These are phyloP conservation scores for Suillus sp. DNA, from an alignment of 768 basidiomycete species.

Conservation along the genomic window DNA sequence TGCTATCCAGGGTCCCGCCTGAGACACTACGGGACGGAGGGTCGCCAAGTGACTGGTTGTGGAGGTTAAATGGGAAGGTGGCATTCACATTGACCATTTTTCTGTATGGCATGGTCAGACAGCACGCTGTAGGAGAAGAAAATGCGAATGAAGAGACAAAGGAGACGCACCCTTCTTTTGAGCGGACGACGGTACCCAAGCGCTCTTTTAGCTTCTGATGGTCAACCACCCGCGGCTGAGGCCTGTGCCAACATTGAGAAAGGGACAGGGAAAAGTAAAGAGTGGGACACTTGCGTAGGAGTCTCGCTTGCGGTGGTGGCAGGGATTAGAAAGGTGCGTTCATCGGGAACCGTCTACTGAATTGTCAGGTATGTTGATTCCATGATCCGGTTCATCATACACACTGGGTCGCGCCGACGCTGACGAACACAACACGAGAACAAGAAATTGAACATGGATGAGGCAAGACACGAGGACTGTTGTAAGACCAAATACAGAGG, in stretches of 20 bases:
- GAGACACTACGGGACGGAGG: slow-evolving; percentile 38
- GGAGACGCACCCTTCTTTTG: slow-evolving; percentile 57
- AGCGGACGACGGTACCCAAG: slow-evolving; percentile 56
- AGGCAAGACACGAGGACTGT: slow-evolving; percentile 6
- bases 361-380: neutral
- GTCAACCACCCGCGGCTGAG: slow-evolving; percentile 42
- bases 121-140: neutral
- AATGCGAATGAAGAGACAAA: slow-evolving; percentile 4
- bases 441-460: slow-evolving; percentile 31
- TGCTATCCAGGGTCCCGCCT: slow-evolving; percentile 27
- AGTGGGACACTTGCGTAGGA: slow-evolving; percentile 25
- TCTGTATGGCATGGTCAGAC: slow-evolving; percentile 34
- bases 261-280: neutral
- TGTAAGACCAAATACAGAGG: slow-evolving; percentile 4
- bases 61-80: slow-evolving; percentile 61
- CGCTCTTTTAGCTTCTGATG: slow-evolving; percentile 53
- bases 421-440: slow-evolving; percentile 33
- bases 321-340: slow-evolving; percentile 34
- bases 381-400: slow-evolving; percentile 6
- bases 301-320: slow-evolving; percentile 23
- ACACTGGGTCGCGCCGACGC: slow-evolving; percentile 23
- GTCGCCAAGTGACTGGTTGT: slow-evolving; percentile 38
- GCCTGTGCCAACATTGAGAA: slow-evolving; percentile 18
- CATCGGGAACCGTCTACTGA: slow-evolving; percentile 20
- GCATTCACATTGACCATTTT: slow-evolving; percentile 74